phyloP scores from a whole-genome alignment of 139 green algal genomes.

The Gonium pectorale region DNA sequence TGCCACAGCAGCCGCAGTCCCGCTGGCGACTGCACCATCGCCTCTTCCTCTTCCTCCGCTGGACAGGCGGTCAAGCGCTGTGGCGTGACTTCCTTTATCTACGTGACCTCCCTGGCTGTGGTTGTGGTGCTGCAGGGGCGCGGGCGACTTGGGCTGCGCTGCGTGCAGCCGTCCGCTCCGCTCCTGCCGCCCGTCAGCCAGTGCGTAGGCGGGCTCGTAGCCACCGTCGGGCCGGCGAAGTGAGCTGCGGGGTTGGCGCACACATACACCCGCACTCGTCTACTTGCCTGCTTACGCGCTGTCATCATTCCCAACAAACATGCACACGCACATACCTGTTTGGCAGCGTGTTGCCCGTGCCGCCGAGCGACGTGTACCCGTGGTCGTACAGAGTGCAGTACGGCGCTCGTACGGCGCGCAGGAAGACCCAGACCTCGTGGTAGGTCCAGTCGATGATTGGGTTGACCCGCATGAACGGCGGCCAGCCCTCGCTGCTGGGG shows the following conservation, averaged over 20 bases:
- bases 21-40: too few species aligned
- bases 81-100: too few species aligned
- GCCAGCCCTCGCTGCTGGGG: constrained; percentile 89
- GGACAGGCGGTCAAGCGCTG: too few species aligned
- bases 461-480: constrained; percentile 98
- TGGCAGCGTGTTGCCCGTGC: constrained; percentile 75
- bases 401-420: constrained; percentile 58
- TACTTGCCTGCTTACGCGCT: too few species aligned
- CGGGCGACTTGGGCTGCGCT: background rate
- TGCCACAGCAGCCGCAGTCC: too few species aligned
- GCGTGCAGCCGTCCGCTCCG: constrained; percentile 64
- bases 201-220: constrained; percentile 81
- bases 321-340: constrained; percentile 81
- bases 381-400: constrained; percentile 94
- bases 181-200: constrained; percentile 85
- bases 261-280: too few species aligned
- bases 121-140: too few species aligned
- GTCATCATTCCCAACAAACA: too few species aligned
- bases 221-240: constrained; percentile 78
- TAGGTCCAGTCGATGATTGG: constrained; percentile 96
- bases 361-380: constrained; percentile 90
- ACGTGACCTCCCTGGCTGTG: too few species aligned
- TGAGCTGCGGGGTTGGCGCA: constrained; percentile 57
- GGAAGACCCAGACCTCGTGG: constrained; percentile 94
- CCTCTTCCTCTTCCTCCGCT: too few species aligned